Evolutionary conservation across 2,329 filamentous ascomycete species (phyloP), one percentile per base, ranked within the genome.

Genomic region (Elsinoe fawcettii): DNA sequence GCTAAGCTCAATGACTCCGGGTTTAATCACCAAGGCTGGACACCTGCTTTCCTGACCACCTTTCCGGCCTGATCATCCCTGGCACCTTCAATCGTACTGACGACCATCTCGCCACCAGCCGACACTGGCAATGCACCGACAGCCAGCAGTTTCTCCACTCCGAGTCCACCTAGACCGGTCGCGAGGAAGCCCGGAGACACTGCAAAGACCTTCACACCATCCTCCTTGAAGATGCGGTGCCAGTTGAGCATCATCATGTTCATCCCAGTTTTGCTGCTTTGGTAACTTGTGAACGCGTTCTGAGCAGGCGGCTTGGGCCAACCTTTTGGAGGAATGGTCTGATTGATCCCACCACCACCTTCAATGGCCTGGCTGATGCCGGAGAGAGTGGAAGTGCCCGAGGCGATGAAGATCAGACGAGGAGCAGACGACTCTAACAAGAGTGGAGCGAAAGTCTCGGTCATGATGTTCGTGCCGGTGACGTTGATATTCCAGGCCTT

Each of bases 201-300:
- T 0, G 63, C 66, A 60, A 73, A 80, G 0, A 79, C 74, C 61
- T 79, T 80, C 25, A 79, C 73, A 0, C 71, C 71, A 59, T 77
- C 73, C 4, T 70, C 65, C 60, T 69, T 66, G 57, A 75, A 61
- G 11, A 67, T 62, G 27, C 69, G 67, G 32, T 66, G 60, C 76
- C 77, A 82, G 12, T 76, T 71, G 47, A 78, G 60, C 71, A 76
- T 75, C 61, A 77, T 34, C 68, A 79, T 80, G 37, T 76, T 79
- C 61, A 79, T 54, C 1, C 71, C 77, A 3, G 71, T 69, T 65
- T 79, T 79, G 27, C 67, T 69, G 55, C 66, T 66, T 7, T 74
- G 69, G 57, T 78, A 77, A 11, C 66, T 66, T 0, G 64, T 64
- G 5, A 71, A 62, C 9, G 63, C 63, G 20, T 66, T 64, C 4